Percentiles rank a stretch among this genome's conserved stretches.
phyloP scores from a whole-genome alignment of 2,329 filamentous ascomycete genomes.

The Paradendryphiella salina region DNA sequence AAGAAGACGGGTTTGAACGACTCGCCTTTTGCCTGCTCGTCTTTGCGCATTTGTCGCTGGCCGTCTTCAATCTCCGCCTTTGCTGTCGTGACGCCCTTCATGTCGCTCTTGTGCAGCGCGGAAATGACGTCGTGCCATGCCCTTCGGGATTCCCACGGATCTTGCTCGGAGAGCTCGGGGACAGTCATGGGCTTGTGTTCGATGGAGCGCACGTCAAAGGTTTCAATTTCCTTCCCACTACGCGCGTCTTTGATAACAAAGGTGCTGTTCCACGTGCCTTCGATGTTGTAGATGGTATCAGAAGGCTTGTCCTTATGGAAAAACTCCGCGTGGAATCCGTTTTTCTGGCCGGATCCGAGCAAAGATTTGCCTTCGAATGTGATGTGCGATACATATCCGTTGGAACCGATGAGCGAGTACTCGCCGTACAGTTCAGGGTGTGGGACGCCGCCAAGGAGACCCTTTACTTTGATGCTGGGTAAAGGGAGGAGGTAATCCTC shows the following conservation, averaged over 20 bases:
- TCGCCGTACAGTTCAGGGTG: conserved; percentile 51
- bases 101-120: conserved; percentile 47
- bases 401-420: conserved; percentile 49
- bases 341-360: conserved; percentile 48
- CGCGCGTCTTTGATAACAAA: conserved; percentile 46
- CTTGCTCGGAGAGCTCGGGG: conserved; percentile 44
- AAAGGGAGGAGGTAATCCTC: conserved; percentile 53
- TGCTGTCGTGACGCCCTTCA: conserved; percentile 43
- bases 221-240: conserved; percentile 44
- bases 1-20: conserved; percentile 51
- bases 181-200: conserved; percentile 27
- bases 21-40: conserved; percentile 43
- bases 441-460: conserved; percentile 49
- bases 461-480: conserved; percentile 53
- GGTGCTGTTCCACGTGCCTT: conserved; percentile 50
- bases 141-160: conserved; percentile 52
- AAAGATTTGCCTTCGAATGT: conserved; percentile 52
- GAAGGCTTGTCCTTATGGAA: conserved; percentile 43
- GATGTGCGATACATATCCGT: conserved; percentile 49
- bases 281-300: conserved; percentile 44
- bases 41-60: conserved; percentile 49
- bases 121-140: conserved; percentile 51
- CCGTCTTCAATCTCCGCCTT: conserved; percentile 44
- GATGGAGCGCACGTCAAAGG: conserved; percentile 37
- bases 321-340: conserved; percentile 47